Evolutionary conservation across 768 basidiomycete genomes (phyloP).

Genomic region (Pleurotus platypus): DNA sequence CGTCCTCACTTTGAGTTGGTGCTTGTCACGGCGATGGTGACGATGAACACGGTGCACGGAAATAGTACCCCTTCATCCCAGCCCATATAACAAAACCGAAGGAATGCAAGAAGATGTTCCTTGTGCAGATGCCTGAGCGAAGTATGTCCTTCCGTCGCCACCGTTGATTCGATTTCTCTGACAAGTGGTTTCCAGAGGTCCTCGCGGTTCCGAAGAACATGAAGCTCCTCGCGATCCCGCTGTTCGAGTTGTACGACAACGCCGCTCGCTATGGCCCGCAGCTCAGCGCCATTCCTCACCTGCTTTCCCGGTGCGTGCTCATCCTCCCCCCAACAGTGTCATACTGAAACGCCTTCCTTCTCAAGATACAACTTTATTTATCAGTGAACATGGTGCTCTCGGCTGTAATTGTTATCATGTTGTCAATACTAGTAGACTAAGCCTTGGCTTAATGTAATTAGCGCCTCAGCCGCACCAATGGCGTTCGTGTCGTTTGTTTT

Average conservation of each 20-base stretch:
- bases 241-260: constrained; percentile 98
- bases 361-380: constrained; percentile 81
- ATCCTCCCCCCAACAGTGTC: constrained; percentile 29
- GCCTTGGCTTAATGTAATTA: no score
- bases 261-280: constrained; percentile 85
- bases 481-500: no score
- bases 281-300: constrained; percentile 87
- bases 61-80: constrained; percentile 88
- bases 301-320: not conserved
- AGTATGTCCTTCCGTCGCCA: constrained; percentile 49
- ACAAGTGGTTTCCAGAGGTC: constrained; percentile 56
- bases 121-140: constrained; percentile 92
- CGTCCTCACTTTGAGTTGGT: constrained; percentile 21
- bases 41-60: not conserved
- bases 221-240: constrained; percentile 94
- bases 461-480: no score
- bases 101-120: constrained; percentile 94
- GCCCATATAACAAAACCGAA: constrained; percentile 98
- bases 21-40: not conserved
- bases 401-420: no score
- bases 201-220: constrained; percentile 98
- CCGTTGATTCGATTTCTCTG: not conserved
- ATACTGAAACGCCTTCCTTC: constrained; percentile 57
- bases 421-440: no score
- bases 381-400: constrained; percentile 36